These are phyloP conservation scores for Candida chauliodis DNA, from an alignment of 805 yeast genomes.

Conservation along the genomic window DNA sequence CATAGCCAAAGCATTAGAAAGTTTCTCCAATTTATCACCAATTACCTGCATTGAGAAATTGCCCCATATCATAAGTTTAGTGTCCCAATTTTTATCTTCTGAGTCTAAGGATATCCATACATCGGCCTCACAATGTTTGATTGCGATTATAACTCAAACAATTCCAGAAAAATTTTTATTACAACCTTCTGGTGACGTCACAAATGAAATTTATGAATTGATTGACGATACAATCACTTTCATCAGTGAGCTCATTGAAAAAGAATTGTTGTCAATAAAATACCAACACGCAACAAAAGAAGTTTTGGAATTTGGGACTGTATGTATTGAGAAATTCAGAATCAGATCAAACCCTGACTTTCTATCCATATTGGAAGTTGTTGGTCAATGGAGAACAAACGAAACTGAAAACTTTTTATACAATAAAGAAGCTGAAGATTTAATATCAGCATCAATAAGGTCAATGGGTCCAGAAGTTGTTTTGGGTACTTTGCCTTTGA, in stretches of 20 bases:
- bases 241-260: conserved; percentile 49
- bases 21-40: conserved; percentile 32
- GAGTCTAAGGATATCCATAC: conserved; percentile 60
- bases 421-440: conserved; percentile 74
- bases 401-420: conserved; percentile 66
- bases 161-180: conserved; percentile 60
- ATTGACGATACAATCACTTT: conserved; percentile 52
- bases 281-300: conserved; percentile 76
- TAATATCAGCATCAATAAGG: conserved; percentile 73
- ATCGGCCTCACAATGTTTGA: conserved; percentile 83
- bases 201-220: conserved; percentile 49
- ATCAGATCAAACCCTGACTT: conserved; percentile 69
- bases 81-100: conserved; percentile 65
- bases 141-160: conserved; percentile 69
- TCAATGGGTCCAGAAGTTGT: conserved; percentile 87
- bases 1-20: conserved; percentile 70
- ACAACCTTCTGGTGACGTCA: conserved; percentile 40
- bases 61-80: conserved; percentile 45
- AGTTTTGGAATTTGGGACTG: conserved; percentile 63
- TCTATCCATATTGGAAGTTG: conserved; percentile 58
- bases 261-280: conserved; percentile 64
- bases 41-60: conserved; percentile 50
- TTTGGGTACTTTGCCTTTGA: conserved; percentile 70
- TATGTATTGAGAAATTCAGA: conserved; percentile 60
- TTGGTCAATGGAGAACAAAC: conserved; percentile 84